Evolutionary conservation across 2,329 filamentous ascomycete genomes (phyloP).

Genomic region (Sphaerulina populicola): DNA sequence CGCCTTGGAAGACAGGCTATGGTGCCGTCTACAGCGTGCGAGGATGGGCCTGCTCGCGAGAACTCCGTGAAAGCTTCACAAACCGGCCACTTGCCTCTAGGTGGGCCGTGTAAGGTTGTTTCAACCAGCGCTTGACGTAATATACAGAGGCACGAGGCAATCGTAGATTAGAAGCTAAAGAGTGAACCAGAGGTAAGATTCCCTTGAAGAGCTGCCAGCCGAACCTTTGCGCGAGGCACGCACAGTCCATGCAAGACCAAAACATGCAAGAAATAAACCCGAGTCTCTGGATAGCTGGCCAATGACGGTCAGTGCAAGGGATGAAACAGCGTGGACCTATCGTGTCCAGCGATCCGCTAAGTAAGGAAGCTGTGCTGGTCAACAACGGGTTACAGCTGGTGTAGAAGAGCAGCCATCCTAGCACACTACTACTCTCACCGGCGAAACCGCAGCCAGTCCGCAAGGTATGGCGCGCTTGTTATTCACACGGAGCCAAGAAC

Average conservation of each 20-base stretch:
- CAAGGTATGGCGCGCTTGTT: conserved; percentile 19
- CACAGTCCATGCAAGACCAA: conserved; percentile 15
- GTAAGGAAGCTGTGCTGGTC: conserved; percentile 20
- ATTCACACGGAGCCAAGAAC: conserved; percentile 11
- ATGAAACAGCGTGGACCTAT: conserved; percentile 29
- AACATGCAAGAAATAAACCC: conserved; percentile 24
- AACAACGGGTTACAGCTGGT: conserved; percentile 14
- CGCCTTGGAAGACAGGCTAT: conserved; percentile 15
- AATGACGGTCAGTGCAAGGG: conserved; percentile 27
- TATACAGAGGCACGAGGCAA: conserved; percentile 23
- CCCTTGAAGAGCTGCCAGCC: conserved; percentile 9
- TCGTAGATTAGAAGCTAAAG: conserved; percentile 15
- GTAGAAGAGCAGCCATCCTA: conserved; percentile 11
- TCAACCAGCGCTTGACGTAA: conserved; percentile 26
- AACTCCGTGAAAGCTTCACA: conserved; percentile 19
- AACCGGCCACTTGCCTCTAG: conserved; percentile 17
- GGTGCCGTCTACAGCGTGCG: conserved; percentile 18
- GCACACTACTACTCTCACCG: conserved; percentile 7
- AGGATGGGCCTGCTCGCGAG: conserved; percentile 22
- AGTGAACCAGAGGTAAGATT: conserved; percentile 8
- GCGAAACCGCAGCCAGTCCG: conserved; percentile 18
- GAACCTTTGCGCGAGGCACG: conserved; percentile 24
- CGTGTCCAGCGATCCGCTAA: conserved; percentile 22
- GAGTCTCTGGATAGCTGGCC: conserved; percentile 18
- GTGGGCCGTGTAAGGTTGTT: conserved; percentile 22